Conservation (phyloP, 495 filamentous ascomycete genomes). For the Trichoderma virens region DNA sequence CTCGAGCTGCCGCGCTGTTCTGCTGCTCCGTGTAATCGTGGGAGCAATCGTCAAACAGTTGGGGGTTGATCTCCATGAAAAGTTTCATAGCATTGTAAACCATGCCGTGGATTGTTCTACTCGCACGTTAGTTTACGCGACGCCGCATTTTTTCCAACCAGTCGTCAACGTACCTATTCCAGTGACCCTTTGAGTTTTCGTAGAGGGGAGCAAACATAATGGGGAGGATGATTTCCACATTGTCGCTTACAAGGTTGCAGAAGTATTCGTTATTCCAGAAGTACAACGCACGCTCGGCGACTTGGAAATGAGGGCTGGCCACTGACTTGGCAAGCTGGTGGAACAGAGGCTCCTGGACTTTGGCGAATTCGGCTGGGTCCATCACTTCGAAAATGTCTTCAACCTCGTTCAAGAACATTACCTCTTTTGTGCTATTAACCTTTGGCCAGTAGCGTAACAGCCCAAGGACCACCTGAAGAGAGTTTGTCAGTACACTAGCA, state of each 20-base stretch:
- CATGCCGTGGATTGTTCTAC: conserved; percentile 97
- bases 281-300: conserved; percentile 93
- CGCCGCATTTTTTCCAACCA: background rate
- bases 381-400: conserved; percentile 99
- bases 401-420: conserved; percentile 99
- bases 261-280: conserved; percentile 99
- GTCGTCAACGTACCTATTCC: conserved; percentile 71
- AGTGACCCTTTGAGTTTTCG: conserved; percentile 98
- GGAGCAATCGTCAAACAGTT: conserved; percentile 97
- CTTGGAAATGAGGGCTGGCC: conserved; percentile 97
- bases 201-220: conserved; percentile 99
- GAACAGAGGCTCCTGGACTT: conserved; percentile 96
- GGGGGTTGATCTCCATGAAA: conserved; percentile 99
- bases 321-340: conserved; percentile 96
- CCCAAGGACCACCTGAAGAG: conserved; percentile 75
- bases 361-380: conserved; percentile 97
- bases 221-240: conserved; percentile 94
- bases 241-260: conserved; percentile 98
- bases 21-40: conserved; percentile 97
- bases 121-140: conserved; percentile 13
- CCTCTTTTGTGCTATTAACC: conserved; percentile 98
- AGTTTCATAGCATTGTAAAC: conserved; percentile 99
- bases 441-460: conserved; percentile 97
- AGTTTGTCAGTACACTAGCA: conserved; percentile 10
- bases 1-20: conserved; percentile 72